Conservation (phyloP, 2,329 filamentous ascomycete species). For the Pseudogymnoascus sp. region DNA sequence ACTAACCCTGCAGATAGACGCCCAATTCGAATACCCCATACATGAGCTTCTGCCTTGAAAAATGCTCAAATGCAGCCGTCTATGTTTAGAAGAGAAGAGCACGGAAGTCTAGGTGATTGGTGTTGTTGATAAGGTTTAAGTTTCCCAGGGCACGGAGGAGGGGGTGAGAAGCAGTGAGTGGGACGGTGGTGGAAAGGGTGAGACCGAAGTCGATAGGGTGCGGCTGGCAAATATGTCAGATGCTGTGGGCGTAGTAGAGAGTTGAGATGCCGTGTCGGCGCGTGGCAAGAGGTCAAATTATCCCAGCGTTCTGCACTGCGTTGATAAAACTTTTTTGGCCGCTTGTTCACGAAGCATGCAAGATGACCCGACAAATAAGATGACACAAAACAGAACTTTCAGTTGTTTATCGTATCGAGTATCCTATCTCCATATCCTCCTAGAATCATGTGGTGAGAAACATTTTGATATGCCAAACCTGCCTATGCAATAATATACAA, state of each 20-base stretch:
- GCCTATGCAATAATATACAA: constrained; percentile 1
- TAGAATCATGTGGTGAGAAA: not conserved
- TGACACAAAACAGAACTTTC: not conserved
- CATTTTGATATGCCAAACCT: not conserved
- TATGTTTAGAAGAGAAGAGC: not conserved
- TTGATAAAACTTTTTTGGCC: not conserved
- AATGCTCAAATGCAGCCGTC: not conserved
- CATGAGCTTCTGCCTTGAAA: not conserved
- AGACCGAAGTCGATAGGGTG: not conserved
- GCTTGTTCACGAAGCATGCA: not conserved
- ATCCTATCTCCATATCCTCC: not conserved
- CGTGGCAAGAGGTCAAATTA: no score
- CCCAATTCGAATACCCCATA: not conserved
- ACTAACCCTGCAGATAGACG: no score
- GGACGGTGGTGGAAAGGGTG: not conserved
- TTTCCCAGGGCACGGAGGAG: not conserved
- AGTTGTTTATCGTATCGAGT: not conserved
- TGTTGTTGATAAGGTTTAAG: not conserved
- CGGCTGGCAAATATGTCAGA: no score
- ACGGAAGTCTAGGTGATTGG: not conserved
- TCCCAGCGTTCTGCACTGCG: not conserved
- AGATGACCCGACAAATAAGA: not conserved
- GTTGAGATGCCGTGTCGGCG: no score
- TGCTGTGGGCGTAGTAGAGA: not conserved
- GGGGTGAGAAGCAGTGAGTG: not conserved